Evolutionary conservation across 73 alveolate species (phyloP).

Genomic region (Paramecium sonneborni): DNA sequence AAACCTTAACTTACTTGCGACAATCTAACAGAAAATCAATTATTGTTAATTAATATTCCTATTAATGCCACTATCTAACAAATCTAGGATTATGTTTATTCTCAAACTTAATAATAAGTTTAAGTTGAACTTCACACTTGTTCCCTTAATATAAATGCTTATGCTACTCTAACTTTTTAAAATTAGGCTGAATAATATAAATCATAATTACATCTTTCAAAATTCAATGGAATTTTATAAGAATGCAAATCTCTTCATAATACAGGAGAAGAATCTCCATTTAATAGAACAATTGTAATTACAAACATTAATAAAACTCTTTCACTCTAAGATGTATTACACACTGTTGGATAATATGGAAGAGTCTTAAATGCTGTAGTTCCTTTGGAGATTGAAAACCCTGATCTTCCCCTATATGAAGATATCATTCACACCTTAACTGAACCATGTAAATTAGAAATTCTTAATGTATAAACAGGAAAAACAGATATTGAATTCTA

Average conservation of each 20-base stretch:
- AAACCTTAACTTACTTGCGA: not conserved
- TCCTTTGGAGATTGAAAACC: slow-evolving; percentile 18
- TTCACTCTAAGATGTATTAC: not conserved
- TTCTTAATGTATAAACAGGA: slow-evolving; percentile 33
- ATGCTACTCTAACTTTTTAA: not conserved
- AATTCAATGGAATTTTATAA: not conserved
- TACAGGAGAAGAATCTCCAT: not conserved
- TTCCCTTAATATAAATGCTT: slow-evolving; percentile 8
- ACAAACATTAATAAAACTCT: slow-evolving; percentile 15
- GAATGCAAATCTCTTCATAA: not conserved
- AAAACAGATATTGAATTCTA: slow-evolving; percentile 1
- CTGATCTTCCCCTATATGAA: not conserved
- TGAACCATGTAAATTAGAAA: slow-evolving; percentile 23
- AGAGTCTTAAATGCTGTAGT: slow-evolving; percentile 44
- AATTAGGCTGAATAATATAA: not conserved
- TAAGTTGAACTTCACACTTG: slow-evolving; percentile 2
- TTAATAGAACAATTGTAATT: slow-evolving; percentile 36
- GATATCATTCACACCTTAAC: not conserved
- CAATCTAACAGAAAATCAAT: not conserved
- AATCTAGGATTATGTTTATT: not conserved
- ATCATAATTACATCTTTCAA: not conserved
- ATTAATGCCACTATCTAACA: not conserved
- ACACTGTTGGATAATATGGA: slow-evolving; percentile 27
- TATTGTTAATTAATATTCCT: slow-evolving; percentile 8
- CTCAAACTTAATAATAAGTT: not conserved